phyloP scores from a whole-genome alignment of 1,284 basidiomycete genomes.

The Thelephora terrestris region DNA sequence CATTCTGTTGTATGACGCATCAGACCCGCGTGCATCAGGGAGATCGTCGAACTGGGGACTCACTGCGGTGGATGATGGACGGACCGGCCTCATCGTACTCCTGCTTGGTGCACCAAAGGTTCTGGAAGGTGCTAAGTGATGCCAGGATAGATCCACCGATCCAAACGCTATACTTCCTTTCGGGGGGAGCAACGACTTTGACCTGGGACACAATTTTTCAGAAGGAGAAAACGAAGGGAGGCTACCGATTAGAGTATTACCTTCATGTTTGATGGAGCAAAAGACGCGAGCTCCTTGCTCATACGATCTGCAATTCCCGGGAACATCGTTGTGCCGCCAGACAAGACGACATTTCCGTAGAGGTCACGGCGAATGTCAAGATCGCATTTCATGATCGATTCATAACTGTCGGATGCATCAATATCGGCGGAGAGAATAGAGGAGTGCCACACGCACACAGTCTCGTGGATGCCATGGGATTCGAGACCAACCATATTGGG shows the following conservation, averaged over 20 bases:
- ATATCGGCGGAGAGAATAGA: background rate
- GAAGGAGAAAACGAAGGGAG: constrained; percentile 1
- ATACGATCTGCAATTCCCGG: constrained; percentile 95
- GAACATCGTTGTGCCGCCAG: constrained; percentile 97
- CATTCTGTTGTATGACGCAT: too few relatives aligned
- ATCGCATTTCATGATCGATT: constrained; percentile 78
- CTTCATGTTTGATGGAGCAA: constrained; percentile 85
- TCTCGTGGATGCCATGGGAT: constrained; percentile 92
- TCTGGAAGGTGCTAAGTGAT: constrained; percentile 94
- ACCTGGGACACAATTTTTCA: constrained; percentile 37
- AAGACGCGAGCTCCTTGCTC: constrained; percentile 92
- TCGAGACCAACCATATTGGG: constrained; percentile 90
- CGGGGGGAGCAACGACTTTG: constrained; percentile 89
- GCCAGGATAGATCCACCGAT: constrained; percentile 97
- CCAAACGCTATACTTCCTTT: constrained; percentile 95
- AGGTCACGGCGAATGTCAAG: constrained; percentile 81
- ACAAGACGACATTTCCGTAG: constrained; percentile 91
- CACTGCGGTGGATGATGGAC: constrained; percentile 74
- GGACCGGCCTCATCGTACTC: constrained; percentile 87
- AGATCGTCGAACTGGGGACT: constrained; percentile 10
- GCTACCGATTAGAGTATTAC: constrained; percentile 32
- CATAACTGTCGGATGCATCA: constrained; percentile 46
- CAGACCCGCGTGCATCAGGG: too few relatives aligned
- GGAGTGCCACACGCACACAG: constrained; percentile 47
- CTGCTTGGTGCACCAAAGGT: constrained; percentile 87